Conservation (phyloP, 78 protist genomes). For the Dictyostelium purpureum region DNA sequence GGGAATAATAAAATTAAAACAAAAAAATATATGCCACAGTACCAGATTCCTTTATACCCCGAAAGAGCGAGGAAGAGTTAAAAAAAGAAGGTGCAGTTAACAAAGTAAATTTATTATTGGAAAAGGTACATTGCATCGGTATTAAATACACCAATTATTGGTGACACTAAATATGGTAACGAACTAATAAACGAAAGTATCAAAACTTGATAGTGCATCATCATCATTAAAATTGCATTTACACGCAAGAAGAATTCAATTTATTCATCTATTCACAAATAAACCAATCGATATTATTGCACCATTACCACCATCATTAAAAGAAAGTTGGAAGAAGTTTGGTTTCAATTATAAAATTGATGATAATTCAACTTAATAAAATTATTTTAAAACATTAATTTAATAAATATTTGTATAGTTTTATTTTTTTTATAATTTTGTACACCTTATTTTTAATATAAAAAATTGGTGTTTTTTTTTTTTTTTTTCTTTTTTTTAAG, state of each 20-base stretch:
- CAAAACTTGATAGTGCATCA: background rate
- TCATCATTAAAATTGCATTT: constrained; percentile 25
- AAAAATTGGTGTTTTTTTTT: background rate
- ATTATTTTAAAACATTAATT: too few relatives aligned
- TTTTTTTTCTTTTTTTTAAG: background rate
- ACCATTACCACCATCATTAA: constrained; percentile 15
- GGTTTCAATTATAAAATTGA: constrained; percentile 24
- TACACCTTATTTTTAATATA: background rate
- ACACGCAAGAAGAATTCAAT: constrained; percentile 72
- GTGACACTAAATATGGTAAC: constrained; percentile 61
- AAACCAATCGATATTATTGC: constrained; percentile 52
- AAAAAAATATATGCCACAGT: too few relatives aligned
- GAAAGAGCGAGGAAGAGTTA: background rate
- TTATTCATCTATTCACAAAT: constrained; percentile 64
- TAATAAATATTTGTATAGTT: too few relatives aligned
- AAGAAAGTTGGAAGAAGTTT: constrained; percentile 28
- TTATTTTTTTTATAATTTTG: background rate
- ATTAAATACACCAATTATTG: constrained; percentile 59
- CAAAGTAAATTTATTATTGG: background rate
- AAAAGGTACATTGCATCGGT: constrained; percentile 45
- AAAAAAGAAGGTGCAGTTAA: background rate
- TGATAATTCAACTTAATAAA: background rate
- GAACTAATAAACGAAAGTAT: background rate
- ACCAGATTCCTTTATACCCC: too few relatives aligned
- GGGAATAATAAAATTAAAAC: background rate